These are phyloP conservation scores for Colletotrichum chrysophilum DNA, from an alignment of 2,329 filamentous ascomycete genomes.

Conservation along the genomic window DNA sequence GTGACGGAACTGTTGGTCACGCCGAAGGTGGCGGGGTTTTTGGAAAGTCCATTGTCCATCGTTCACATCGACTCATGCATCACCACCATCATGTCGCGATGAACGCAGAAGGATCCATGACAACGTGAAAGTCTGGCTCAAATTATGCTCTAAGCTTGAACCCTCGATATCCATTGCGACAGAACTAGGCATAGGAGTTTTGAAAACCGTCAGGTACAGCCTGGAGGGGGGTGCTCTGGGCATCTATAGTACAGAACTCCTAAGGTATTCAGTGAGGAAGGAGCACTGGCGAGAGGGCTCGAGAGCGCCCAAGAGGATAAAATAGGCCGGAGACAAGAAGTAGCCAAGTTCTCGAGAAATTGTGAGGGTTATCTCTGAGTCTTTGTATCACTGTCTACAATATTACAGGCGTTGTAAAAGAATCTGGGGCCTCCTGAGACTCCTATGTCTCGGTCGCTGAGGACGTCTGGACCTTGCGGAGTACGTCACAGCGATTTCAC, in stretches of 20 bases:
- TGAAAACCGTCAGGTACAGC: neutral
- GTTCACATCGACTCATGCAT: neutral
- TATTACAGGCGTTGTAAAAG: fast-evolving
- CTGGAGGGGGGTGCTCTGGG: fast-evolving
- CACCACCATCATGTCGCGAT: neutral
- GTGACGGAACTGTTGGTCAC: neutral
- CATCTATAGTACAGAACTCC: too few species aligned
- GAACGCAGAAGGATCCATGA: neutral
- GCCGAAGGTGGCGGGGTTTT: neutral
- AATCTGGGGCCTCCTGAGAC: fast-evolving
- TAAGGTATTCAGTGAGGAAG: too few species aligned
- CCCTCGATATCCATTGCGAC: fast-evolving
- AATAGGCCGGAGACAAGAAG: neutral
- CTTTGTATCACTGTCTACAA: neutral
- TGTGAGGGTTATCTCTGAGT: fast-evolving
- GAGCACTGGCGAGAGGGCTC: too few species aligned
- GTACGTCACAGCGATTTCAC: fast-evolving
- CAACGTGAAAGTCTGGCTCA: fast-evolving
- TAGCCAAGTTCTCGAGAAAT: neutral
- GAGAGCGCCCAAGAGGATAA: fast-evolving
- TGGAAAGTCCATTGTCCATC: neutral
- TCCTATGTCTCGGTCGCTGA: fast-evolving
- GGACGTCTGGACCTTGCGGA: neutral
- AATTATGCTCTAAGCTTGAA: neutral
- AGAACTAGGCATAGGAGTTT: neutral